Evolutionary conservation across 257 asterid genomes (phyloP), one percentile per base, ranked within the genome.

Genomic region (Pogostemon cablin): DNA sequence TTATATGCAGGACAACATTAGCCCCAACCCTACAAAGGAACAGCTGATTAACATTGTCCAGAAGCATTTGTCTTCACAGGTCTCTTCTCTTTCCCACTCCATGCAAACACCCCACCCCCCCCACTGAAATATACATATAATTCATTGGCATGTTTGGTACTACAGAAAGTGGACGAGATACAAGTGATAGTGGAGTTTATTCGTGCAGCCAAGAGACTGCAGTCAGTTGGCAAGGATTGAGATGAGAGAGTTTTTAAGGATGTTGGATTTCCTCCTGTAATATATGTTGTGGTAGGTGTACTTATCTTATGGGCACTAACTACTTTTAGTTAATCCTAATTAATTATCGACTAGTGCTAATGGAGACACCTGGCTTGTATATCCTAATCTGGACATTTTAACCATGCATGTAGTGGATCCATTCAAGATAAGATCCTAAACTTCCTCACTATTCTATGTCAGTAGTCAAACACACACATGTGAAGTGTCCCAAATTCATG

Each of bases 61-160:
- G 84, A 81, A 83, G 68, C 96, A 92, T 81, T 92, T 92, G 66
- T 78, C 83, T 15, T 82, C 96, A 9, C 96, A 87, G 98, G 98
- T 90, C 60, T 8, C 62, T 32, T 25, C 56, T 20, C 58, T 62
- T 46, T 49, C 32, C 43, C 67, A 32, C 62, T 60, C 52, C 34
- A 6, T 56, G 39, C 32, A 35, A 47, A 9, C 61, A 11, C 58
- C 8, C 50, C 0, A 58, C 7, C 41, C 3, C 41, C 3, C 42
- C 15, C 7, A n/a, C 20, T 8, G 3, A 56, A 5, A 61, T 56
- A 41, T 6, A 4, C 9, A 25, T 67, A 77, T 77, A 5, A 79
- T 17, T 15, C 42, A 6, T 50, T 38, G 42, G 43, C 41, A 17
- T 6, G 15, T 71, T 67, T 67, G 58, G 57, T 65, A 44, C 55